phyloP scores from a whole-genome alignment of 352 stramenopile genomes.

The Pythium brachiatum region DNA sequence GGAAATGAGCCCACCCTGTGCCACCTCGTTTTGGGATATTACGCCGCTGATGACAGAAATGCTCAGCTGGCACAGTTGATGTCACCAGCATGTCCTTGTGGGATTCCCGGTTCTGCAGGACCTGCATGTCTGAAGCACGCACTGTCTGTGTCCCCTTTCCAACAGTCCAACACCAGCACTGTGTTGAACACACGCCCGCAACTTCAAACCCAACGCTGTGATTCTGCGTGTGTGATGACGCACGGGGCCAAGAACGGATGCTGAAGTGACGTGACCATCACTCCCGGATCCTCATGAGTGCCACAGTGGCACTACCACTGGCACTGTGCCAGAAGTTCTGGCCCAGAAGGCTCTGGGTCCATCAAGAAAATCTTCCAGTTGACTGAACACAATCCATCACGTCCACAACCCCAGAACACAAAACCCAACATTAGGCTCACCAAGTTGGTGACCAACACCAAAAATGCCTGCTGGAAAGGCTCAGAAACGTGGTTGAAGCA shows the following conservation, averaged over 20 bases:
- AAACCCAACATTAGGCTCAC: background rate
- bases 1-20: background rate
- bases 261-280: slow-evolving; percentile 25
- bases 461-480: slow-evolving; percentile 11
- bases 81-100: background rate
- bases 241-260: slow-evolving; percentile 1
- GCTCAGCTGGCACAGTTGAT: slow-evolving; percentile 3
- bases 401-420: background rate
- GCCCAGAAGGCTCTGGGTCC: background rate
- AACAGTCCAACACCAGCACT: background rate
- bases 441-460: background rate
- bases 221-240: slow-evolving; percentile 8
- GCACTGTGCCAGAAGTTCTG: background rate
- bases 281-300: slow-evolving; percentile 14
- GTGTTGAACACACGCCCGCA: too few relatives aligned
- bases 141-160: slow-evolving; percentile 16
- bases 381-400: slow-evolving; percentile 5
- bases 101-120: slow-evolving; percentile 4
- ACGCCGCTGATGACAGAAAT: background rate
- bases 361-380: background rate
- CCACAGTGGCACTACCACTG: background rate
- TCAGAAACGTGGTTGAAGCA: slow-evolving; percentile 13
- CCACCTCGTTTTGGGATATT: background rate
- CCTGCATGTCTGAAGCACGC: slow-evolving; percentile 16
- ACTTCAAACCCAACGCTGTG: background rate